These are phyloP conservation scores for Colletotrichum sp. DNA, from an alignment of 2,329 filamentous ascomycete species.

Conservation along the genomic window DNA sequence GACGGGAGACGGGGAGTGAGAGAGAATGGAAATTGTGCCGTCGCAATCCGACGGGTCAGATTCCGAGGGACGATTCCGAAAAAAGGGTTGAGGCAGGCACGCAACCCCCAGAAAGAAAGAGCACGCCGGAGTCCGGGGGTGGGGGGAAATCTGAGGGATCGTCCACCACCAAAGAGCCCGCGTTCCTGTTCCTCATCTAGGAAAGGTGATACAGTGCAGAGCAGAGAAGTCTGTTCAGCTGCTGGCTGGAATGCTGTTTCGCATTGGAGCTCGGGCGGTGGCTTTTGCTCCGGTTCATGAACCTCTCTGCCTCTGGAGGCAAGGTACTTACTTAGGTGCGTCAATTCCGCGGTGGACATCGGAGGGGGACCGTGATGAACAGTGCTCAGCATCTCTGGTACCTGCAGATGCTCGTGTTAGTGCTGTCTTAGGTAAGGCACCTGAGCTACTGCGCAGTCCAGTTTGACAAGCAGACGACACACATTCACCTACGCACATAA, in stretches of 20 bases:
- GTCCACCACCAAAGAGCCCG: not conserved
- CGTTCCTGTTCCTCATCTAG: not conserved
- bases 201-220: not conserved
- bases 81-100: not conserved
- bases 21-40: constrained; percentile 17
- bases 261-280: constrained; percentile 5
- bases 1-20: not conserved
- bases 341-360: not conserved
- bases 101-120: not conserved
- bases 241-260: constrained; percentile 2
- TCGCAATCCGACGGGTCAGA: constrained; percentile 19
- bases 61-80: constrained; percentile 12
- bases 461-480: not conserved
- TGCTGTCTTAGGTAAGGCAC: not conserved
- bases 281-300: not conserved
- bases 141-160: not conserved
- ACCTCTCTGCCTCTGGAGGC: not conserved
- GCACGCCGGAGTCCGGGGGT: constrained; percentile 20
- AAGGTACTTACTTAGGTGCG: not conserved
- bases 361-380: not conserved
- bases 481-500: not conserved
- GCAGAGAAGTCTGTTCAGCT: not conserved
- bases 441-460: not conserved
- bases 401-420: not conserved
- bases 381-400: not conserved